Base-by-base conservation (phyloP, 805 yeast genomes). In the Kodamaea laetipori region DNA sequence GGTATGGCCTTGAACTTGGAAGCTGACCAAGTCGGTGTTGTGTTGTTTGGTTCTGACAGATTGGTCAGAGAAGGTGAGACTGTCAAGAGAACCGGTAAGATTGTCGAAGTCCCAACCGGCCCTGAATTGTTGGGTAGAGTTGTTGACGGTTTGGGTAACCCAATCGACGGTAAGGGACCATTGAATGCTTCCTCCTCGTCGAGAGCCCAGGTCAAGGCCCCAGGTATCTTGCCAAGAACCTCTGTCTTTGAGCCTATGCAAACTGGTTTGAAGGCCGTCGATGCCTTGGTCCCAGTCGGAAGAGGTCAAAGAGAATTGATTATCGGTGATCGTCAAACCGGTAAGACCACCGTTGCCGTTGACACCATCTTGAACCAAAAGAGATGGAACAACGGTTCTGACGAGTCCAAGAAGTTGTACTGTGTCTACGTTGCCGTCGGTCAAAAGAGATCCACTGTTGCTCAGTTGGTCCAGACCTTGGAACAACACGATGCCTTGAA, bases 221-320 rank as follows among this genome's bases (percentile, higher is more conserved):
- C 99, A 76, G 99, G 99, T 84, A 94, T 94, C 67, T 83, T 94
- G 74, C 99, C 99, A 80, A 92, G 99, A 84, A 87, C 85, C 67
- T 89, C 97, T 51, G 99, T 94, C 60, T 83, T 72, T 80, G 99
- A 94, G 83, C 99, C 99, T 73, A 94, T 94, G 86, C 99, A 94
- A 81, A 92, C 99, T 66, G 99, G 99, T 85, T 85, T 94, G 70
- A 94, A 94, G 82, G 84, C 97, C 54, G 97, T 94, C 62, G 99
- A 94, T 72, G 92, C 99, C 70, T 84, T 94, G 66, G 99, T 94
- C 75, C 99, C 99, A 76, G 76, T 94, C 64, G 99, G 99, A 72
- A 94, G 99, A 86, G 99, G 99, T 75, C 99, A 94, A 81, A 94
- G 99, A 88, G 99, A 94, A 82, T 81, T 94, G 86, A 92, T 92